These are phyloP conservation scores for Saccharum hybrid DNA, from an alignment of 202 grass and related monocot genomes.

Conservation along the genomic window DNA sequence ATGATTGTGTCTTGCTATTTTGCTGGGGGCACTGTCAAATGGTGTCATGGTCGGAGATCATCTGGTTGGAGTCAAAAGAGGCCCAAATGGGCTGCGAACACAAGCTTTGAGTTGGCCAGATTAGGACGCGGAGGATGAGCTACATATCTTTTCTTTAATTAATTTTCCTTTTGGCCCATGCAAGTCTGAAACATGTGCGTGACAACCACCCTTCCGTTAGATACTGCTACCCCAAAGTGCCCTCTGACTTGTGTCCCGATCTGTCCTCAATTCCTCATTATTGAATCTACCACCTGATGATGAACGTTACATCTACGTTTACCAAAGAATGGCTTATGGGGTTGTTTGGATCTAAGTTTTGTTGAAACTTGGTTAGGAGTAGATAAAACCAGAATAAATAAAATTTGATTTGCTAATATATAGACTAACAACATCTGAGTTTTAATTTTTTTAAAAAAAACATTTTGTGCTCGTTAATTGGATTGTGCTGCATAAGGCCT, in stretches of 20 bases:
- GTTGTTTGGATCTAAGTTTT: background rate
- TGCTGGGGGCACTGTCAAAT: background rate
- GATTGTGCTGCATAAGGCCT: background rate
- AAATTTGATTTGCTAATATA: background rate
- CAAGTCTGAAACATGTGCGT: constrained; percentile 35
- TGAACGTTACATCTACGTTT: background rate
- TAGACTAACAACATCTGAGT: background rate
- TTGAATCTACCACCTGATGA: background rate
- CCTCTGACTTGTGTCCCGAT: background rate
- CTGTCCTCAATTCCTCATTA: background rate
- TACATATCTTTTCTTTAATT: constrained; percentile 19
- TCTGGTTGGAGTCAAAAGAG: constrained; percentile 35
- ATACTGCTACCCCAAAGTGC: background rate
- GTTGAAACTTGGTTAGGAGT: background rate
- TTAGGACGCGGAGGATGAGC: background rate
- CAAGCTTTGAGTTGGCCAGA: constrained; percentile 33
- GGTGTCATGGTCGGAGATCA: background rate
- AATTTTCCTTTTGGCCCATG: constrained; percentile 2
- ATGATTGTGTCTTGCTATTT: constrained; percentile 35
- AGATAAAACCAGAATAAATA: background rate
- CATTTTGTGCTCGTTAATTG: background rate
- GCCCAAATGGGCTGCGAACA: background rate
- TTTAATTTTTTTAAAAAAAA: background rate
- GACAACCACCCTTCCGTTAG: constrained; percentile 35
- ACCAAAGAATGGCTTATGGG: background rate